Evolutionary conservation across 75 land plant species (phyloP), one percentile per base, ranked within the genome.

Genomic region (Chamaecyparis obtusa): DNA sequence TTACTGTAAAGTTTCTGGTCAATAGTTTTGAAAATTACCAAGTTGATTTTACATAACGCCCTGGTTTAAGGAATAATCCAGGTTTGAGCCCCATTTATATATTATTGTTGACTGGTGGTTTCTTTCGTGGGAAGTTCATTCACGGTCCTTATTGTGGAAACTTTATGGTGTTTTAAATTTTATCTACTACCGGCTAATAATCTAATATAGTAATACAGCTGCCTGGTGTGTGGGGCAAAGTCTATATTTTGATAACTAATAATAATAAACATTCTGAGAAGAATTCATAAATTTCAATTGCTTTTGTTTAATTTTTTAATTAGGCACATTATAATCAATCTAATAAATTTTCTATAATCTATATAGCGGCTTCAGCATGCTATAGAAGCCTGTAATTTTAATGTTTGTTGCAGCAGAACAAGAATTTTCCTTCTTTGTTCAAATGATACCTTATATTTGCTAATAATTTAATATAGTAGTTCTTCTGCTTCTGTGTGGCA

Each of bases 81-180:
- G 43, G 43, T 78, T 36, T 78, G 81, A 78, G 81, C 39, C 43
- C 81, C 81, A 39, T 78, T 37, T 78, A 78, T 39, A 37, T 17
- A 41, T 78, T 39, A 78, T 76, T 76, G 81, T 37, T 14, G 7
- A 19, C 44, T 8, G 35, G 43, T 78, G 24, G 44, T 78, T 78
- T 19, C 24, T 41, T 78, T 78, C 39, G 81, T 78, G 27, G 1
- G 19, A 33, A 39, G 1, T 78, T 78, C 9, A 37, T 76, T 37
- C 41, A 36, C 36, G 37, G 80, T 17, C 36, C 41, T 77, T 77
- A 37, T 37, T 17, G 16, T 36, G 80, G 41, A 77, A 39, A 37
- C 36, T 41, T 21, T 9, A 9, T 78, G 81, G 27, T 24, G 21
- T 27, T 9, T 24, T 21, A 43, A 41, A 24, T 36, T 19, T 15